Conservation (phyloP, 106 monocot genomes). For the Dioscorea zingiberensis region DNA sequence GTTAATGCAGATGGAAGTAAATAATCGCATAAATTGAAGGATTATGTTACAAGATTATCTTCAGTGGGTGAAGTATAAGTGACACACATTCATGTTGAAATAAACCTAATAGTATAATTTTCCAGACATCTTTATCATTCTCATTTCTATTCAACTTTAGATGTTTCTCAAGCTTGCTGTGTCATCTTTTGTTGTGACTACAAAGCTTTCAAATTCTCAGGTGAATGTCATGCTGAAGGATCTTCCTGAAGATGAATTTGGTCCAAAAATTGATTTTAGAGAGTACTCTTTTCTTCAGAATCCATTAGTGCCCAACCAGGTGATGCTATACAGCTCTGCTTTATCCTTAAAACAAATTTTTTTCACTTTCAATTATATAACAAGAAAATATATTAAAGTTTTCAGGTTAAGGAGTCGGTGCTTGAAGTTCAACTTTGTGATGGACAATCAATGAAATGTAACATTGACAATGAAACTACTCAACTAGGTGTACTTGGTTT, state of each 20-base stretch:
- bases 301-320: slow-evolving; percentile 53
- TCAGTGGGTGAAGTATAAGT: no score
- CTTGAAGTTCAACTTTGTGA: slow-evolving; percentile 69
- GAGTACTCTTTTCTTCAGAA: slow-evolving; percentile 89
- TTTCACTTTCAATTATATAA: no score
- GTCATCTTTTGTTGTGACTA: background rate
- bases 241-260: slow-evolving; percentile 67
- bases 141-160: no score
- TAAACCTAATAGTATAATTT: no score
- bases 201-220: slow-evolving; percentile 21
- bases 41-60: no score
- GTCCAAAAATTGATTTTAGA: slow-evolving; percentile 70
- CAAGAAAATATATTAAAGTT: slow-evolving; percentile 1
- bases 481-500: slow-evolving; percentile 31
- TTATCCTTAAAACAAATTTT: background rate
- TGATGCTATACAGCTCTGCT: slow-evolving; percentile 4
- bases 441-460: slow-evolving; percentile 32
- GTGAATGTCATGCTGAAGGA: slow-evolving; percentile 63
- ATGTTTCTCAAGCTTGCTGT: background rate
- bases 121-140: no score
- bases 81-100: no score
- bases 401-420: slow-evolving; percentile 73
- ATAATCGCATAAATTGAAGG: no score
- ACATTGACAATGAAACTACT: slow-evolving; percentile 21
- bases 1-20: no score